Conservation (phyloP, 139 green algal species). For the Chlamydomonas sphaeroides region DNA sequence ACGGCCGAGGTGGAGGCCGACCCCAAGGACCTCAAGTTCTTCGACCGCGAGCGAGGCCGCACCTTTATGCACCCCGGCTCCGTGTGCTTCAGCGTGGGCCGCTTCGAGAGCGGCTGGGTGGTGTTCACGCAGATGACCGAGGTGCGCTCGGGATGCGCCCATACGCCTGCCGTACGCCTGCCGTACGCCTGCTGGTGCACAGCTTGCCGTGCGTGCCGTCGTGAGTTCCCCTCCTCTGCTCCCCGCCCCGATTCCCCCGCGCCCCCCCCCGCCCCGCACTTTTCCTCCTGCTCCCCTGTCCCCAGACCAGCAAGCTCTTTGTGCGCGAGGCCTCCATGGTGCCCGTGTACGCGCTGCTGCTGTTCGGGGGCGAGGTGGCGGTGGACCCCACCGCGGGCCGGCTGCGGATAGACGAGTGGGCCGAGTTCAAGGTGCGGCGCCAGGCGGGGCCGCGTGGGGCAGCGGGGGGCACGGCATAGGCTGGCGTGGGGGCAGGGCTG, state of each 20-base stretch:
- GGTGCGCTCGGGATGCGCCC: constrained; percentile 40
- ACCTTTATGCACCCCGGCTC: constrained; percentile 94
- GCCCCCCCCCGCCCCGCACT: no score
- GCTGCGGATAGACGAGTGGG: constrained; percentile 68
- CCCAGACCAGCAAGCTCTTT: constrained; percentile 66
- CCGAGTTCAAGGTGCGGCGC: constrained; percentile 70
- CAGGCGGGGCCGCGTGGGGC: no score
- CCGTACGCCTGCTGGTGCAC: background rate
- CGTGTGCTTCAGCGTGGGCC: constrained; percentile 81
- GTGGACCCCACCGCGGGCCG: constrained; percentile 63
- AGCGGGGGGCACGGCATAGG: background rate
- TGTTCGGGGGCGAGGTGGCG: constrained; percentile 83
- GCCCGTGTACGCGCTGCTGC: constrained; percentile 83
- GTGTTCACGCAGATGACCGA: constrained; percentile 90
- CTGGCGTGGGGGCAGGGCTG: no score
- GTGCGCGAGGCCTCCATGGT: constrained; percentile 82
- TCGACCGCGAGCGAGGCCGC: constrained; percentile 74
- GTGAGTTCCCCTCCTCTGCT: no score
- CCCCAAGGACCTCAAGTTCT: constrained; percentile 70
- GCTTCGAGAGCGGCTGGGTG: constrained; percentile 81
- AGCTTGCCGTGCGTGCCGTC: no score
- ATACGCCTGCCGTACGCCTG: background rate
- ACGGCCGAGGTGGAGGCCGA: constrained; percentile 44
- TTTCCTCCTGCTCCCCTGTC: background rate
- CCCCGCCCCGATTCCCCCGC: no score